Base-by-base conservation (phyloP, 371 early-diverging fungal species). In the Mortierella sp. region DNA sequence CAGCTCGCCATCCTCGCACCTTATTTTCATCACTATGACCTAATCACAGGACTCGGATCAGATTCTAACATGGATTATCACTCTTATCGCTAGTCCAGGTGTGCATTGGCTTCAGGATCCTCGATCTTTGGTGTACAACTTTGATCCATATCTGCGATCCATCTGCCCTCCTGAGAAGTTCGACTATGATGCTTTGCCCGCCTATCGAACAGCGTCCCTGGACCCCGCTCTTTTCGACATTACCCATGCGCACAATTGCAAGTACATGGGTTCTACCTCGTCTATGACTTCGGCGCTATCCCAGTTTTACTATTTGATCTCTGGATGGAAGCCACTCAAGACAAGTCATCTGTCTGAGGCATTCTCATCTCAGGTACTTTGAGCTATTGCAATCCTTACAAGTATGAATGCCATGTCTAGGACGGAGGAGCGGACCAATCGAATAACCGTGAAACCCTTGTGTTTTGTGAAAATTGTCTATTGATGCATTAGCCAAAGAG, bases 201-300 rank as follows among this genome's bases (percentile, higher is more conserved):
- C 89, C 10, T 96, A 92, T 64, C 89, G 87, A 22, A 88, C 90
- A 1, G 89, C 98, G 1, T 95, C 95, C 3, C 64, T 86, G 60
- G 97, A 97, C 74, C 60, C 54, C 14, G 25, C 46, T 3, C 73
- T 92, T 3, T 54, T 77, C 7, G 54, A 80, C 2, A 54, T 89
- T 57, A 88, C 92, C 0, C 71, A 63, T 14, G 29, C 62, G 1
- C 67, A 82, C 37, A 67, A 81, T 0, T 78, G 79, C 54, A 83
- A 72, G 28, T 96, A 91, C 79, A 82, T 90, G 22, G 91, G 94
- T 1, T 95, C 97, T 3, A 98, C 98, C 3, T 96, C 96, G 8
- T 95, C 96, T 2, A 89, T 94, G 62, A 92, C 96, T 12, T 72
- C 86, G 4, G 67, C 86, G 0, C 79, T 98, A 5, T 88, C 95